Evolutionary conservation across 2,329 filamentous ascomycete species (phyloP).

Genomic region (Aschersonia sp.): DNA sequence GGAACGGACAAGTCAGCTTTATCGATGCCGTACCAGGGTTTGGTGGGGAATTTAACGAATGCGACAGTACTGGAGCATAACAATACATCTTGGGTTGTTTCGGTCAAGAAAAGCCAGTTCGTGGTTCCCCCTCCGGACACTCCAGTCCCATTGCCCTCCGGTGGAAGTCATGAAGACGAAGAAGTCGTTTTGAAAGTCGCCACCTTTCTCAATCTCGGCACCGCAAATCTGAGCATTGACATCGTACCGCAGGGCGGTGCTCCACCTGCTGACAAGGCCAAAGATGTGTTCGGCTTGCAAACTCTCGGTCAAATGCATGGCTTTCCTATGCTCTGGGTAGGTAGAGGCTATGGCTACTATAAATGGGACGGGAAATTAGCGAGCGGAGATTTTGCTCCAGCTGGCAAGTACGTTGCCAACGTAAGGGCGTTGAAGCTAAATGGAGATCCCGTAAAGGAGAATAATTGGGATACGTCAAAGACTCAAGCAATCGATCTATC

Average conservation of each 20-base stretch:
- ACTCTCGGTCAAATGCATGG: not conserved
- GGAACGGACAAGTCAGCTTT: not conserved
- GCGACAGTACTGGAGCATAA: not conserved
- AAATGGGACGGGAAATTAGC: not conserved
- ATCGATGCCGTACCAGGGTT: not conserved
- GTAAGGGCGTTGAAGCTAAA: not conserved
- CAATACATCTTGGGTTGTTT: not conserved
- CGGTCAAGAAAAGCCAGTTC: not conserved
- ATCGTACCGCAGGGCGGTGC: not conserved
- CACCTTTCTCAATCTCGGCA: not conserved
- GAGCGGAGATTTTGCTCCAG: not conserved
- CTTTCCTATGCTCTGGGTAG: not conserved
- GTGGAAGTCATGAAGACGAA: not conserved
- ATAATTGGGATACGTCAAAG: not conserved
- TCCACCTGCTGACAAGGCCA: not conserved
- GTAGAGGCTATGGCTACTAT: not conserved
- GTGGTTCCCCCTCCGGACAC: not conserved
- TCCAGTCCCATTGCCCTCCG: not conserved
- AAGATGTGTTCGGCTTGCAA: not conserved
- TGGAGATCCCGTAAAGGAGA: not conserved
- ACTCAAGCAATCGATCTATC: not conserved
- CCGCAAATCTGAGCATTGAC: not conserved
- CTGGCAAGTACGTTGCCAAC: not conserved
- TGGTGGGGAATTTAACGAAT: not conserved
- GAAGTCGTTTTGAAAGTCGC: not conserved